These are phyloP conservation scores for Pyropia haitanensis DNA, from an alignment of 23 red algal species.

Conservation along the genomic window DNA sequence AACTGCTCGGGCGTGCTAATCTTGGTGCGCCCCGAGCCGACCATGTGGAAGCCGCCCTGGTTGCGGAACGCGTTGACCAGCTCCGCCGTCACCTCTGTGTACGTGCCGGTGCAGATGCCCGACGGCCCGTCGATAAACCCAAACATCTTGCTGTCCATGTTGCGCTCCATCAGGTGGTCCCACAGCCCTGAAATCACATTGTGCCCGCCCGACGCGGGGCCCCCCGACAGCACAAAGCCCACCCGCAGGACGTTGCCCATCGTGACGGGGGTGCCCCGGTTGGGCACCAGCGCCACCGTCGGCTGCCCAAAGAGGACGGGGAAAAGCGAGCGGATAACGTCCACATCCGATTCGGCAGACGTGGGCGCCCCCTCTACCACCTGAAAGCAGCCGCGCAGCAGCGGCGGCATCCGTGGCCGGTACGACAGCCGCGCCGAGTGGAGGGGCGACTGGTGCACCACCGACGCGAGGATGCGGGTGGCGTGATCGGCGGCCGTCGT, in stretches of 20 bases:
- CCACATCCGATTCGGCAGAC: slow-evolving; percentile 33
- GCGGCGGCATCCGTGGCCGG: slow-evolving; percentile 51
- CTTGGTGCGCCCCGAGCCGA: slow-evolving; percentile 91
- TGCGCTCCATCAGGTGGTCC: slow-evolving; percentile 57
- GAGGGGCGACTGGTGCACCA: slow-evolving; percentile 41
- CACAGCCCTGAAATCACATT: slow-evolving; percentile 92
- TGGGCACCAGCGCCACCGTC: slow-evolving; percentile 20
- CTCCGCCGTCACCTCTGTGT: slow-evolving; percentile 39
- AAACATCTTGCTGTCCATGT: slow-evolving; percentile 52
- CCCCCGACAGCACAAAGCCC: slow-evolving; percentile 82
- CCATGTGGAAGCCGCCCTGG: slow-evolving; percentile 97
- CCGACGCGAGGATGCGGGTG: slow-evolving; percentile 6
- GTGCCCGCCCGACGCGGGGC: slow-evolving; percentile 90
- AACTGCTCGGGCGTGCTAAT: slow-evolving; percentile 96
- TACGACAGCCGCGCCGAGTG: slow-evolving; percentile 50
- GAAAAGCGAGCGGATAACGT: slow-evolving; percentile 48
- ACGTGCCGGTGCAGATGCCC: slow-evolving; percentile 61
- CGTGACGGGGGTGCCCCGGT: slow-evolving; percentile 17
- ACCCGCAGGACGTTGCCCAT: slow-evolving; percentile 40
- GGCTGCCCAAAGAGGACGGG: slow-evolving; percentile 83
- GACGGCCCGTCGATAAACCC: slow-evolving; percentile 81
- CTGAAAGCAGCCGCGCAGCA: slow-evolving; percentile 14
- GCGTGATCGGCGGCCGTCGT: no score
- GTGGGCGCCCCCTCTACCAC: slow-evolving; percentile 42
- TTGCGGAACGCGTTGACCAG: slow-evolving; percentile 60